Conservation (phyloP, 768 basidiomycete species). For the Sutorius australiensis region DNA sequence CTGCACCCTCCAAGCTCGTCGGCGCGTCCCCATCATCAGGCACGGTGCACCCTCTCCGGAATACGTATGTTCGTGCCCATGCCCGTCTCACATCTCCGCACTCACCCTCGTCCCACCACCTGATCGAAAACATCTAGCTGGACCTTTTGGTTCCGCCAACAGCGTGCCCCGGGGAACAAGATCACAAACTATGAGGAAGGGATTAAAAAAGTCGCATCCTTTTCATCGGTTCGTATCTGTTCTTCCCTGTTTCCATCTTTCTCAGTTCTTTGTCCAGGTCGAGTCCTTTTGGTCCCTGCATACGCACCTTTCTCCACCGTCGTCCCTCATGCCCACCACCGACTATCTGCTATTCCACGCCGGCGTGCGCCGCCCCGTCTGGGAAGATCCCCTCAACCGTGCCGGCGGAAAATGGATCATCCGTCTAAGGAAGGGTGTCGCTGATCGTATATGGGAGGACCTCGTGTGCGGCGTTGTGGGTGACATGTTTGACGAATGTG, state of each 20-base stretch:
- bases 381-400: slow-evolving; percentile 91
- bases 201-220: slow-evolving; percentile 87
- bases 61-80: slow-evolving; percentile 70
- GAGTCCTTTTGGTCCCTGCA: slow-evolving; percentile 96
- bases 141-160: slow-evolving; percentile 91
- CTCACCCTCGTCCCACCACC: slow-evolving; percentile 17
- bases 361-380: slow-evolving; percentile 82
- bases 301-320: slow-evolving; percentile 87
- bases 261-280: slow-evolving; percentile 46
- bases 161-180: slow-evolving; percentile 86
- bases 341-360: slow-evolving; percentile 92
- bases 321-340: slow-evolving; percentile 79
- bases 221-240: slow-evolving; percentile 65
- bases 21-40: slow-evolving; percentile 20
- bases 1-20: slow-evolving; percentile 40
- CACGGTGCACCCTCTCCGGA: slow-evolving; percentile 70
- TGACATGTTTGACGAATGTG: slow-evolving; percentile 79
- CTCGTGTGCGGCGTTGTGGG: slow-evolving; percentile 83
- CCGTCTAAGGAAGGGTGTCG: slow-evolving; percentile 84
- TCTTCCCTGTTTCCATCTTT: not conserved
- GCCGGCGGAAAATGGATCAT: slow-evolving; percentile 95
- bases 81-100: slow-evolving; percentile 9
- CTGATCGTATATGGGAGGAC: slow-evolving; percentile 90
- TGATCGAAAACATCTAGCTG: slow-evolving; percentile 48
- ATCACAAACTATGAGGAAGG: slow-evolving; percentile 91